Percentiles rank a stretch among this genome's conserved stretches.
Conservation (phyloP, 768 basidiomycete species). For the Lanmaoa pseudosensibilis region DNA sequence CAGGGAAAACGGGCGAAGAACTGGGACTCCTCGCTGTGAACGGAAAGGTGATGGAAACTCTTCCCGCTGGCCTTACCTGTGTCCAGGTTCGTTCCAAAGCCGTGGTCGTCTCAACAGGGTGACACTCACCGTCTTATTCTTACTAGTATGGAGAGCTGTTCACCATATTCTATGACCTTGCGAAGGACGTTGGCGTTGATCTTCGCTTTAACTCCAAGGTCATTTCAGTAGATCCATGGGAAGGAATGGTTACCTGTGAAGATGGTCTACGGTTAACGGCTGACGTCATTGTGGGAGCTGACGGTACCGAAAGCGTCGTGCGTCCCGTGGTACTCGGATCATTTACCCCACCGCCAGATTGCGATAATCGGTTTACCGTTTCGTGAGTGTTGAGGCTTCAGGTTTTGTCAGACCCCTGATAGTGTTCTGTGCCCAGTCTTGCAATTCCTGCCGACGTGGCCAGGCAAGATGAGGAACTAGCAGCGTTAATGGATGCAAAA, state of each 20-base stretch:
- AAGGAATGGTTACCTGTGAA: constrained; percentile 32
- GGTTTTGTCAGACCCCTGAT: background rate
- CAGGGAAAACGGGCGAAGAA: constrained; percentile 43
- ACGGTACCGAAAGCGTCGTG: constrained; percentile 51
- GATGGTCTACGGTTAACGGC: constrained; percentile 44
- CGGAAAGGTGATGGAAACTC: constrained; percentile 43
- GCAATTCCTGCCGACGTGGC: constrained; percentile 16
- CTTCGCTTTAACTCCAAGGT: constrained; percentile 44
- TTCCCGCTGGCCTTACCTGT: constrained; percentile 46
- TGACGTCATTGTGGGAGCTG: constrained; percentile 61
- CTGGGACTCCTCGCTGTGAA: constrained; percentile 47
- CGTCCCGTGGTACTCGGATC: constrained; percentile 33
- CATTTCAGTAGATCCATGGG: constrained; percentile 34
- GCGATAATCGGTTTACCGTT: constrained; percentile 16
- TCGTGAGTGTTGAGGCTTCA: constrained; percentile 6
- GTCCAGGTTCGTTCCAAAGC: constrained; percentile 40
- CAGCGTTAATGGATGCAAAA: constrained; percentile 2
- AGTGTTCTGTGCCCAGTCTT: constrained; percentile 5
- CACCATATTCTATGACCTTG: constrained; percentile 47
- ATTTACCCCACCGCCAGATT: constrained; percentile 3
- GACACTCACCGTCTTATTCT: background rate
- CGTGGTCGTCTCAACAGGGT: background rate
- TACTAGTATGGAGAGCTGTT: constrained; percentile 59
- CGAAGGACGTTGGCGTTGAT: constrained; percentile 44
- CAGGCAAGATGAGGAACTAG: constrained; percentile 21